phyloP scores from a whole-genome alignment of 352 stramenopile genomes.

The Pythium dissimile region DNA sequence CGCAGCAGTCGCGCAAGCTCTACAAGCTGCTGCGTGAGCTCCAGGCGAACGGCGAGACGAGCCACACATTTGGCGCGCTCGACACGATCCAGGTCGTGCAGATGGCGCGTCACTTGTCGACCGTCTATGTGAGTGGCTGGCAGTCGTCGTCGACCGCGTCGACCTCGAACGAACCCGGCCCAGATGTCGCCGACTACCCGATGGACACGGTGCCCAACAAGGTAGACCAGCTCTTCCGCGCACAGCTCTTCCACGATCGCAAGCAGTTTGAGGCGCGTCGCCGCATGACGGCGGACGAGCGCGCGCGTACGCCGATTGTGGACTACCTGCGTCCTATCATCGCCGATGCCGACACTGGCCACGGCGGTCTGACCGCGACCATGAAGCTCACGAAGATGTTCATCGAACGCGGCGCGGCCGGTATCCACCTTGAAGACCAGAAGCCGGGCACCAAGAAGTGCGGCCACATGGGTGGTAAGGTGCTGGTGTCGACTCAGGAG shows the following conservation, averaged over 20 bases:
- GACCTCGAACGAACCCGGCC: conserved; percentile 94
- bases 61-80: conserved; percentile 85
- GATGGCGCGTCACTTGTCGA: conserved; percentile 93
- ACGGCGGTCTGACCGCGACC: conserved; percentile 94
- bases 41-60: conserved; percentile 72
- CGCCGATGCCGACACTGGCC: conserved; percentile 96
- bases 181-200: conserved; percentile 98
- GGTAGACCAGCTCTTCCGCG: conserved; percentile 96
- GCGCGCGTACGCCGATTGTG: conserved; percentile 73
- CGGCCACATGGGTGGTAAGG: conserved; percentile 98
- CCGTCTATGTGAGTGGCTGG: conserved; percentile 97
- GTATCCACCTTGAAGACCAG: conserved; percentile 99
- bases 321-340: conserved; percentile 97
- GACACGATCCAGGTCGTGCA: conserved; percentile 96
- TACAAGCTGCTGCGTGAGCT: conserved; percentile 87
- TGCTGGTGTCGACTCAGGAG: conserved; percentile 96
- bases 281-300: conserved; percentile 74
- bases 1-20: conserved; percentile 73
- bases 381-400: conserved; percentile 99
- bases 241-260: conserved; percentile 97
- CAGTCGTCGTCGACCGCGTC: conserved; percentile 94
- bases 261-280: conserved; percentile 94
- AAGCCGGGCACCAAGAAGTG: conserved; percentile 99
- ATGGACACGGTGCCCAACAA: conserved; percentile 98
- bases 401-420: conserved; percentile 95